phyloP scores from a whole-genome alignment of 2,329 filamentous ascomycete genomes.

The Sporothrix mexicana region DNA sequence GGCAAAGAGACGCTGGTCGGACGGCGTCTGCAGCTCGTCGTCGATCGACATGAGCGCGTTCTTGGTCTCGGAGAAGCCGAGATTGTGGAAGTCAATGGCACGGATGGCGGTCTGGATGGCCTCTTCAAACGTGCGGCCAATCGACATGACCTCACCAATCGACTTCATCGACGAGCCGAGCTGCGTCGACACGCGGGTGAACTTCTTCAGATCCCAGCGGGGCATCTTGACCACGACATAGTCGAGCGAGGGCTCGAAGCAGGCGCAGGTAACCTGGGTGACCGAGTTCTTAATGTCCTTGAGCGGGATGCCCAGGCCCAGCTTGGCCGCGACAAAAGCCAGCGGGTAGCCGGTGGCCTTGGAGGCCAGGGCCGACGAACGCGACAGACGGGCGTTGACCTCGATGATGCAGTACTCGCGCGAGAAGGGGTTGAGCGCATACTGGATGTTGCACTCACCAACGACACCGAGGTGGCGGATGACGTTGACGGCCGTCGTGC shows the following conservation, averaged over 20 bases:
- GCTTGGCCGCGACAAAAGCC: slow-evolving; percentile 95
- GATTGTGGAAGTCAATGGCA: slow-evolving; percentile 91
- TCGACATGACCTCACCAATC: slow-evolving; percentile 98
- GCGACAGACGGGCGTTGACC: slow-evolving; percentile 93
- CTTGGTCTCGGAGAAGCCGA: slow-evolving; percentile 90
- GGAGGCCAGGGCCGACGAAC: slow-evolving; percentile 93
- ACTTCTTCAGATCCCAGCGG: slow-evolving; percentile 98
- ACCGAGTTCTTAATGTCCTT: slow-evolving; percentile 97
- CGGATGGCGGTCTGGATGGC: slow-evolving; percentile 98
- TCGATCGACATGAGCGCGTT: slow-evolving; percentile 90
- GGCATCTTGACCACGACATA: slow-evolving; percentile 99
- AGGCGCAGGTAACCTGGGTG: slow-evolving; percentile 93
- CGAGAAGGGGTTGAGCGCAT: slow-evolving; percentile 93
- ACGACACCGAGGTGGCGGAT: slow-evolving; percentile 97
- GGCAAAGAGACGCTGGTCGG: slow-evolving; percentile 94
- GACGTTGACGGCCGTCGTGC: slow-evolving; percentile 95
- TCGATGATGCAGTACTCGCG: slow-evolving; percentile 99
- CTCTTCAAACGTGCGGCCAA: slow-evolving; percentile 95
- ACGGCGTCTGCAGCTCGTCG: slow-evolving; percentile 93
- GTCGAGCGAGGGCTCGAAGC: slow-evolving; percentile 97
- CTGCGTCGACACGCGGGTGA: slow-evolving; percentile 92
- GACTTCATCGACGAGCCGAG: slow-evolving; percentile 99
- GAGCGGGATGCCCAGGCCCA: slow-evolving; percentile 90
- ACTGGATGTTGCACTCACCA: slow-evolving; percentile 99
- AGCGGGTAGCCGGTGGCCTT: slow-evolving; percentile 97